These are phyloP conservation scores for Ceratorhiza oryzae-sativae DNA, from an alignment of 1,284 basidiomycete species.

Conservation along the genomic window DNA sequence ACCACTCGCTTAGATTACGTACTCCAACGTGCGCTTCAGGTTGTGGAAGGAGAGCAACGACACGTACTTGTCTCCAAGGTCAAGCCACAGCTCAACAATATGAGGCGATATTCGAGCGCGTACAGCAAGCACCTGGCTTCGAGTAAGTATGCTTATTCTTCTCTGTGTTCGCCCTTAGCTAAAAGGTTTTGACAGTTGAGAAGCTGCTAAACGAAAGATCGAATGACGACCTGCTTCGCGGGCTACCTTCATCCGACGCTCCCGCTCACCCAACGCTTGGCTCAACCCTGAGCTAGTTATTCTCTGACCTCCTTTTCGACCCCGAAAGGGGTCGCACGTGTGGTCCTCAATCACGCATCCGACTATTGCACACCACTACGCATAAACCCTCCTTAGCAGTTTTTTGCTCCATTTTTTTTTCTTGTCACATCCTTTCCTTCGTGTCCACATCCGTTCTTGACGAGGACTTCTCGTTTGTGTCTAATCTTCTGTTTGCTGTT, in stretches of 20 bases:
- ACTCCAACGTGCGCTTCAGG: slow-evolving; percentile 73
- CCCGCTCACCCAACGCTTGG: slow-evolving; percentile 5
- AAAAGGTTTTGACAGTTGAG: slow-evolving; percentile 34
- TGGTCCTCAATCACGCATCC: slow-evolving; percentile 15
- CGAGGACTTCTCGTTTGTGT: neutral
- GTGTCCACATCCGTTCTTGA: neutral
- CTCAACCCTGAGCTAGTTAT: slow-evolving; percentile 44
- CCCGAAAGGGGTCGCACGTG: slow-evolving; percentile 25
- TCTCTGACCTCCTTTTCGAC: slow-evolving; percentile 38
- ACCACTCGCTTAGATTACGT: slow-evolving; percentile 68
- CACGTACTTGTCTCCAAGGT: slow-evolving; percentile 68
- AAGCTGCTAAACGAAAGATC: slow-evolving; percentile 34
- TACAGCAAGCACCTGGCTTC: slow-evolving; percentile 81
- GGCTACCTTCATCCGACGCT: slow-evolving; percentile 35
- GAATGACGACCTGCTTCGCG: slow-evolving; percentile 30
- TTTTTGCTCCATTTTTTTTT: slow-evolving; percentile 17
- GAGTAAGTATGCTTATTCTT: slow-evolving; percentile 58
- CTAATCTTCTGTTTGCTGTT: slow-evolving; percentile 29
- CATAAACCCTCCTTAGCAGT: slow-evolving; percentile 36
- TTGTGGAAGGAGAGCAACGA: slow-evolving; percentile 77
- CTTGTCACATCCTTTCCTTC: slow-evolving; percentile 12
- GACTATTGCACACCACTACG: slow-evolving; percentile 1
- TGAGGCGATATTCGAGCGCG: slow-evolving; percentile 73
- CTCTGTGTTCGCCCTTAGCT: neutral
- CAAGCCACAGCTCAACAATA: slow-evolving; percentile 69